phyloP scores from a whole-genome alignment of 164 flowering plant species.

The Akebia trifoliata region DNA sequence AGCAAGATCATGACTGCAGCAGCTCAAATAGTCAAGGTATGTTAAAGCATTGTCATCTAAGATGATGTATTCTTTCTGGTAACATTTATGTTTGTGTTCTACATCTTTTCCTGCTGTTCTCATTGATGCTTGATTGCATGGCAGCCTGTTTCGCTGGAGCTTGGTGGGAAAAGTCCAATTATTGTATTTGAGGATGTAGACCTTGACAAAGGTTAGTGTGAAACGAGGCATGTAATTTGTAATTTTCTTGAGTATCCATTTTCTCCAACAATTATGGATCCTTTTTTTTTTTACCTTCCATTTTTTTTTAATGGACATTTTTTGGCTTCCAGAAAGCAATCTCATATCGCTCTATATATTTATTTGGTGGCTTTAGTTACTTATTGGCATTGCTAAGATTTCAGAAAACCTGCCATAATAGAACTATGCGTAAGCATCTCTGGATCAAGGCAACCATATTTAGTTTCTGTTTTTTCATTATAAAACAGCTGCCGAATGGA shows the following conservation, averaged over 20 bases:
- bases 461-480: constrained; percentile 9
- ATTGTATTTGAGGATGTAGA: constrained; percentile 95
- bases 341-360: neutral
- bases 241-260: neutral
- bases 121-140: constrained; percentile 11
- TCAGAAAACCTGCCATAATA: neutral
- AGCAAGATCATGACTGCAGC: constrained; percentile 88
- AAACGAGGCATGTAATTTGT: constrained; percentile 2
- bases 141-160: constrained; percentile 96
- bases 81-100: no score
- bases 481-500: constrained; percentile 91
- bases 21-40: constrained; percentile 82
- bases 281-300: neutral
- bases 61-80: no score
- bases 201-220: constrained; percentile 71
- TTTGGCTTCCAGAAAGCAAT: no score
- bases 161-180: constrained; percentile 98
- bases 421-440: neutral
- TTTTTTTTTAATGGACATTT: no score
- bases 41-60: constrained; percentile 6
- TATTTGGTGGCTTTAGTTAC: neutral
- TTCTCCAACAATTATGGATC: neutral
- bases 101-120: neutral
- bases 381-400: neutral
- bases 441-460: constrained; percentile 5